A percentile compares a stretch with the other conserved stretches of the same genome.
phyloP scores from a whole-genome alignment of 1,284 basidiomycete genomes.

The Tausonia pullulans region DNA sequence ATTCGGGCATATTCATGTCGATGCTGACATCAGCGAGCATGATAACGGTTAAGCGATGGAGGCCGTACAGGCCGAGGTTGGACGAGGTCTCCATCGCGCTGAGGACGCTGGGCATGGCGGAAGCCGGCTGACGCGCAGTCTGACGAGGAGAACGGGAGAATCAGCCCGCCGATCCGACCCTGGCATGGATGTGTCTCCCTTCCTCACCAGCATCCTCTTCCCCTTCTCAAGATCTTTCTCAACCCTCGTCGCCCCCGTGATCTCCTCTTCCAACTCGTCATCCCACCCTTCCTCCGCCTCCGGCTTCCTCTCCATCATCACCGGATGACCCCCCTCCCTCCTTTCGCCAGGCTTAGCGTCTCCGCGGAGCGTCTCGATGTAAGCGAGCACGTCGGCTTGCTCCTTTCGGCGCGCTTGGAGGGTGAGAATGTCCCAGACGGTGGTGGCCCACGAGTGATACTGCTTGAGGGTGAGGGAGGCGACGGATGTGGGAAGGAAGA shows the following conservation, averaged over 20 bases:
- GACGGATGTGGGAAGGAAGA: not conserved
- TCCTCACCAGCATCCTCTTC: not conserved
- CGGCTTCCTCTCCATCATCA: not conserved
- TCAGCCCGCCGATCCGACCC: not conserved
- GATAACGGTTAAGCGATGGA: slow-evolving; percentile 1
- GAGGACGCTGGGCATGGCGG: slow-evolving; percentile 10
- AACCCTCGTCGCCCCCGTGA: not conserved
- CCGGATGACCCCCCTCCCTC: not conserved
- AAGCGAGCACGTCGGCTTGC: not conserved
- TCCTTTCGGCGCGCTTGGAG: not conserved
- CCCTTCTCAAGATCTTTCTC: not conserved
- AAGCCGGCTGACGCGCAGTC: not conserved
- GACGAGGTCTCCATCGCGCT: slow-evolving; percentile 5
- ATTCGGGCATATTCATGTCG: slow-evolving; percentile 3
- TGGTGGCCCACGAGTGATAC: slow-evolving; percentile 1
- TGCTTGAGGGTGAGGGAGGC: slow-evolving; percentile 2
- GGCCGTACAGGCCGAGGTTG: not conserved
- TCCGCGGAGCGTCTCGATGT: not conserved
- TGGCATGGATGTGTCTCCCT: not conserved
- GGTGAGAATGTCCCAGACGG: slow-evolving; percentile 4
- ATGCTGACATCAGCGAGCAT: slow-evolving; percentile 10
- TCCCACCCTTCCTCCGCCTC: not conserved
- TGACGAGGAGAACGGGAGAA: not conserved
- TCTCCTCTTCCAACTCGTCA: not conserved
- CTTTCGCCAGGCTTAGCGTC: not conserved